Base-by-base conservation (phyloP, 805 yeast species). In the Metschnikowia bowlesiae region DNA sequence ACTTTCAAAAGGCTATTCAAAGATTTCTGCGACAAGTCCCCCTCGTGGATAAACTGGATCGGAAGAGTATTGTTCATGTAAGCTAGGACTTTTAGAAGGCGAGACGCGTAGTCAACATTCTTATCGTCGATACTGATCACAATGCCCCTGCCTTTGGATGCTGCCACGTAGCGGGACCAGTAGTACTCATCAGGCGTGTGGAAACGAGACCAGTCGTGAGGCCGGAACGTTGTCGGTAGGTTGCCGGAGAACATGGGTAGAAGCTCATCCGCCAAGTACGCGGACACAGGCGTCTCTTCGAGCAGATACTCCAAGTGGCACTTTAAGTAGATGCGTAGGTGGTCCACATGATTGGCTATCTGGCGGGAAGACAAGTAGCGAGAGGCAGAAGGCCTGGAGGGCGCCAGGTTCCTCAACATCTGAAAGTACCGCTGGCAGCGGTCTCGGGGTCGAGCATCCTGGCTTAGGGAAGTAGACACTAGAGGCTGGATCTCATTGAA, bases 231-330 rank as follows among this genome's bases (percentile, higher is more conserved):
- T 11, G 38, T 13, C 6, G 58, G 58, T 28, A 50, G 48, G 14
- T 47, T 32, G 6, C 50, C 55, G 4, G 55, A 51, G 42, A 55
- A 51, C 56, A 55, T 55, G 29, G 58, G 58, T 30, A 53, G 51
- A 16, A 55, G 57, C 32, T 52, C 55, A n/a, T 36, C 46, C 8
- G 48, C 55, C 36, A 51, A 39, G 34, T 36, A 34, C 13, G 51
- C 49, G 18, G 52, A 43, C n/a, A 42, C 46, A 5, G 32, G 43
- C 5, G 55, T 46, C 29, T 52, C 48, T 10, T 38, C 43, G 28
- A 48, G 35, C 14, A 43, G 43, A n/a, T 47, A 44, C 8, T 51
- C 53, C 30, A 55, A 31, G 44, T 47, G 47, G 36, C 59, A 56
- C 18, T 44, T 51, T 8, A 48, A 42, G 39, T 44, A 56, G 8